Evolutionary conservation across 331 rosid species (phyloP).

Genomic region (Cucumis variabilis): DNA sequence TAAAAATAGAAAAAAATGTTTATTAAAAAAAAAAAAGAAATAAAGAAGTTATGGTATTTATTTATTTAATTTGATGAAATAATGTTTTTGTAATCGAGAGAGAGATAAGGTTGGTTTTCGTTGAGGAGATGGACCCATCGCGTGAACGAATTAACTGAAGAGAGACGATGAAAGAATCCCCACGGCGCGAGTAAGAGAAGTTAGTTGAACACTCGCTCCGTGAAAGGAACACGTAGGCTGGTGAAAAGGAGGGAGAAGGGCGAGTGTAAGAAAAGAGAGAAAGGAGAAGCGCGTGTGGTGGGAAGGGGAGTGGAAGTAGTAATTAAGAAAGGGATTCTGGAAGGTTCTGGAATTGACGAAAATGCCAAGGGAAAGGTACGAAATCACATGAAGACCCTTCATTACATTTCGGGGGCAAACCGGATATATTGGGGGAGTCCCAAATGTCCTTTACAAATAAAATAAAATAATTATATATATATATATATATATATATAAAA

Average conservation of each 20-base stretch:
- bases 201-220: background rate
- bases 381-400: slow-evolving; percentile 29
- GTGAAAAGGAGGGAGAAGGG: background rate
- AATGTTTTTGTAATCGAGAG: background rate
- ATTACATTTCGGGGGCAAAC: background rate
- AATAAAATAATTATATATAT: background rate
- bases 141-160: slow-evolving; percentile 16
- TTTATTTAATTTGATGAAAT: background rate
- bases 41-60: background rate
- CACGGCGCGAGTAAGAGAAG: background rate
- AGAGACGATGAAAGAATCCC: background rate
- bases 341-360: slow-evolving; percentile 28
- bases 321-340: background rate
- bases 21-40: too few species aligned
- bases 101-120: background rate
- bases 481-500: background rate
- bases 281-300: slow-evolving; percentile 6
- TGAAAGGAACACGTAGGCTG: background rate
- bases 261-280: background rate
- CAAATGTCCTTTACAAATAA: background rate
- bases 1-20: too few species aligned
- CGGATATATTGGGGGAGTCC: slow-evolving; percentile 15
- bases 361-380: slow-evolving; percentile 18
- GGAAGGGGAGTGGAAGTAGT: background rate
- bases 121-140: slow-evolving; percentile 23